Base-by-base conservation (phyloP, 2,329 filamentous ascomycete species). In the Aspergillus pseudonomiae region DNA sequence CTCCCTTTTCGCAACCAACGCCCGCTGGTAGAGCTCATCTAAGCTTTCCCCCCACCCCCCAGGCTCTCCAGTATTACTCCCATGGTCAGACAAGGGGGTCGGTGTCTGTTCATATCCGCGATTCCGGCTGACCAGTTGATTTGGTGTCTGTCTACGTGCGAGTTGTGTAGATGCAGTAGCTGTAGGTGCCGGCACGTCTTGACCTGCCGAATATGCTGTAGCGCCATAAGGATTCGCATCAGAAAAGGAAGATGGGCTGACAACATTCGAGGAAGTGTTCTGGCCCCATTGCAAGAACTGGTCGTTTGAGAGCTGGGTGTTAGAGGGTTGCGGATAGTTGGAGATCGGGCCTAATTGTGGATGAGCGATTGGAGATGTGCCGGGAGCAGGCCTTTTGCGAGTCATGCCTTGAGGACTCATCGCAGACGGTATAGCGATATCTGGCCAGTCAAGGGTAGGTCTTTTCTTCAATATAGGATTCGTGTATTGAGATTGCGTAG, bases 1-100 rank as follows among this genome's bases (percentile, higher is more conserved):
- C 63, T 98, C 95, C 74, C 90, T 88, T 82, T 96, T 97, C 10
- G 93, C 93, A 65, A 91, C 83, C 67, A 90, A 85, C 26, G 93
- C 94, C 78, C 89, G 89, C 75, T 91, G 88, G 74, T 96, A 93
- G 65, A 97, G 80, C 60, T 91, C 84, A 66, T 94, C 91, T 64
- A 96, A 85, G 68, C 89, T 92, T 68, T 96, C 82, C 63, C 69
- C 77, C 77, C 78, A 83, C 63, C 69, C 84, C 80, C 72, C 76
- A 45, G 71, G 73, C 69, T 75, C 71, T 26, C 73, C 72, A 36
- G 60, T 62, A 6, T 65, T 65, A 59, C 59, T 67, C 58, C 68
- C 70, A 26, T 71, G 74, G 16, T 77, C 75, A 14, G 75, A 65
- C 57, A 74, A 71, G 7, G 70, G 59, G 7, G 73, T 65, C 12